These are phyloP conservation scores for Sporisorium reilianum DNA, from an alignment of 1,284 basidiomycete genomes.

Conservation along the genomic window DNA sequence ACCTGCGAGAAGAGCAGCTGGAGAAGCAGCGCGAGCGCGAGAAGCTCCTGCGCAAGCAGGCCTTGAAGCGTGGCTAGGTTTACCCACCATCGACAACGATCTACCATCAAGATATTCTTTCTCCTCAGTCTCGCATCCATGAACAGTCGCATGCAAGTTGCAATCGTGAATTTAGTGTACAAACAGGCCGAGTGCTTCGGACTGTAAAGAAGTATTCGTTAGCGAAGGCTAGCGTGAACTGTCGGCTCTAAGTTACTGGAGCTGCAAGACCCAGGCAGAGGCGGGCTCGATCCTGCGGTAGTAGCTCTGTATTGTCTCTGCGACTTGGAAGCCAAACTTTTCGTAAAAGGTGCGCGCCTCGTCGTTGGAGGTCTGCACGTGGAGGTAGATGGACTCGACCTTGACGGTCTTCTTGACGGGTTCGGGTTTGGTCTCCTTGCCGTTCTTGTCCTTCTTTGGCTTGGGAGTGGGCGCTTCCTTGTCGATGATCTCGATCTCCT, in stretches of 20 bases:
- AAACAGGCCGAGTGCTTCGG: constrained; percentile 1
- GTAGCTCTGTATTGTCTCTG: constrained; percentile 61
- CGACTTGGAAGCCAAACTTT: constrained; percentile 68
- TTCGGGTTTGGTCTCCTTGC: constrained; percentile 48
- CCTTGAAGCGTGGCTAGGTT: constrained; percentile 7
- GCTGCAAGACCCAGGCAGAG: constrained; percentile 69
- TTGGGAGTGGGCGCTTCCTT: constrained; percentile 27
- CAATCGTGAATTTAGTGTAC: background rate
- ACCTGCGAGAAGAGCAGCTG: constrained; percentile 55
- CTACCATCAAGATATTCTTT: too few species aligned
- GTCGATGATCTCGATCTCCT: constrained; percentile 40
- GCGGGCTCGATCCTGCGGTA: constrained; percentile 66
- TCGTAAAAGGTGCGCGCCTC: constrained; percentile 69
- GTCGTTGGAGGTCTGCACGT: constrained; percentile 70
- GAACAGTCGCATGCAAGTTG: constrained; percentile 6
- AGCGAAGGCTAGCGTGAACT: background rate
- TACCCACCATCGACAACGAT: background rate
- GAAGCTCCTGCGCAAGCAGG: constrained; percentile 50
- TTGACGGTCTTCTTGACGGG: constrained; percentile 42
- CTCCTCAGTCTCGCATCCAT: background rate
- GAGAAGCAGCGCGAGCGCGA: constrained; percentile 51
- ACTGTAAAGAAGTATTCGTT: background rate
- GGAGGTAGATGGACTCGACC: constrained; percentile 67
- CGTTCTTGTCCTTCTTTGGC: constrained; percentile 55
- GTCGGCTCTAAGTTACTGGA: too few species aligned